Conservation (phyloP, 176 grass and related monocot species). For the Tillandsia leiboldiana region DNA sequence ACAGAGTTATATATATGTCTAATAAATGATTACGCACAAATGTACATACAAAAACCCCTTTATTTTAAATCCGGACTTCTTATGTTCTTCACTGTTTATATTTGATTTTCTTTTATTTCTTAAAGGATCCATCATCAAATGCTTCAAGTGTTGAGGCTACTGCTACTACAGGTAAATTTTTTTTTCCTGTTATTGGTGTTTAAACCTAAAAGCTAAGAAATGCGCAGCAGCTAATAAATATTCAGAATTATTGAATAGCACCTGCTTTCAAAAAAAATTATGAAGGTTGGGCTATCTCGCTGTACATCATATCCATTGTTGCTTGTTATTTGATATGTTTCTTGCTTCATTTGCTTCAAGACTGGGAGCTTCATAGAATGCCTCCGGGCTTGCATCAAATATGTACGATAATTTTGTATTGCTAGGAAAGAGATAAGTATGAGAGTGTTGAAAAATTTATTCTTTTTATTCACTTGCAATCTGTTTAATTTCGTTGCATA, state of each 20-base stretch:
- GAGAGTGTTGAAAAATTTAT: background rate
- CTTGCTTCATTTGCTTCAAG: background rate
- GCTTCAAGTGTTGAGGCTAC: slow-evolving; percentile 26
- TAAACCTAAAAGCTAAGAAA: background rate
- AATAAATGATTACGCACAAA: background rate
- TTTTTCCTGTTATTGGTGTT: background rate
- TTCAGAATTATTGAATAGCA: background rate
- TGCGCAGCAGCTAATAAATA: background rate
- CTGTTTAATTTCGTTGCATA: no score
- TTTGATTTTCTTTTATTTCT: slow-evolving; percentile 1
- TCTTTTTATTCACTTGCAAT: no score
- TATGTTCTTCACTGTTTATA: no score
- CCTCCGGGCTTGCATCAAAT: background rate
- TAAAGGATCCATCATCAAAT: slow-evolving; percentile 18
- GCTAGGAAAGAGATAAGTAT: background rate
- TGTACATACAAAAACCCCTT: no score
- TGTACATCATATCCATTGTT: background rate
- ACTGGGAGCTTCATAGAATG: no score
- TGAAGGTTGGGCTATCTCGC: background rate
- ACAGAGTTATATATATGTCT: background rate
- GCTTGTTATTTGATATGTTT: background rate
- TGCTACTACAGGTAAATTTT: slow-evolving; percentile 39
- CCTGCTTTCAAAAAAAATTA: background rate
- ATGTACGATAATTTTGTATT: background rate
- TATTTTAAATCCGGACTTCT: no score